Percentiles rank a stretch among this genome's conserved stretches.
Evolutionary conservation across 2,329 filamentous ascomycete genomes (phyloP).

Genomic region (Lasiodiplodia gonubiensis): DNA sequence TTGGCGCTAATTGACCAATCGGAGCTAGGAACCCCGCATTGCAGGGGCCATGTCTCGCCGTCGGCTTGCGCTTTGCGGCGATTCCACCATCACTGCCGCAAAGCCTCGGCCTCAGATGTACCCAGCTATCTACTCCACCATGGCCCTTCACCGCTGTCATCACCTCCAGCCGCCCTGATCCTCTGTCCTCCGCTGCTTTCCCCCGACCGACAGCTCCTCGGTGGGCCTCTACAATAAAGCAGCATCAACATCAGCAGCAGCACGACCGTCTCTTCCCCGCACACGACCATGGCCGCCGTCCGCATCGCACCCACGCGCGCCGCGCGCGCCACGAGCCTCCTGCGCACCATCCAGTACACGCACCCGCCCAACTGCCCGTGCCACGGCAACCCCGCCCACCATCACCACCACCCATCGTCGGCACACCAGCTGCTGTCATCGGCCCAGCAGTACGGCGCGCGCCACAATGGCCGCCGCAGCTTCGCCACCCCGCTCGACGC

Average conservation of each 20-base stretch:
- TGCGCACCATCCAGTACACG: constrained; percentile 88
- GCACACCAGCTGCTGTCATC: constrained; percentile 44
- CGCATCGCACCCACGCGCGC: constrained; percentile 53
- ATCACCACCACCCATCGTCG: constrained; percentile 58
- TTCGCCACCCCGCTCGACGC: constrained; percentile 79
- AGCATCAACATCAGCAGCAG: not conserved
- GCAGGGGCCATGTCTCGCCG: not conserved
- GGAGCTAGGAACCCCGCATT: constrained; percentile 8
- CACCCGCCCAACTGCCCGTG: constrained; percentile 90
- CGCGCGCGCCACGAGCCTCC: constrained; percentile 70
- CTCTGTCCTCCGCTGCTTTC: not conserved
- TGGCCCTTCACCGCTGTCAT: constrained; percentile 3
- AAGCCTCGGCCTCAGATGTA: not conserved
- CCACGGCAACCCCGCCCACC: constrained; percentile 84
- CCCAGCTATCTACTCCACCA: not conserved
- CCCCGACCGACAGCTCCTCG: not conserved
- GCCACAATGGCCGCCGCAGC: constrained; percentile 50
- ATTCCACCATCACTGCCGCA: constrained; percentile 7
- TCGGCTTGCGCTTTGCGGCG: constrained; percentile 19
- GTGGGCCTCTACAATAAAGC: not conserved
- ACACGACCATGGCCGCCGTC: constrained; percentile 36
- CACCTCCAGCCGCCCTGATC: not conserved
- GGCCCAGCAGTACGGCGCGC: constrained; percentile 50
- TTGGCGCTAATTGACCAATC: not conserved
- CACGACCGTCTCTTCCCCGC: not conserved